phyloP scores from a whole-genome alignment of 768 basidiomycete genomes.

The Rubroboletus satanas region DNA sequence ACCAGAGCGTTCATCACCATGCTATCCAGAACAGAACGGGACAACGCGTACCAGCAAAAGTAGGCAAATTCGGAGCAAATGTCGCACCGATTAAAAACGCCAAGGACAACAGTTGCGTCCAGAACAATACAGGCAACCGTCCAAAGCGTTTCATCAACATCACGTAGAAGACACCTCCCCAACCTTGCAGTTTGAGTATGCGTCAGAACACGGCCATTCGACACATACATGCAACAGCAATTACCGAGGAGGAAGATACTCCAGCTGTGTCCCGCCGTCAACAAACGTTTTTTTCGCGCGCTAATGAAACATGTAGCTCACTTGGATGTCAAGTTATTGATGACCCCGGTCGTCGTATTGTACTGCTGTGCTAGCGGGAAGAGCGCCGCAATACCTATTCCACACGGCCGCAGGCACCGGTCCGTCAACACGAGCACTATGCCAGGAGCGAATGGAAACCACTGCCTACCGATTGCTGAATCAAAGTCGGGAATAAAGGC shows the following conservation, averaged over 20 bases:
- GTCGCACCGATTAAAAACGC: slow-evolving; percentile 50
- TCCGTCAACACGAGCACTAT: not conserved
- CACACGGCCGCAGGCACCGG: not conserved
- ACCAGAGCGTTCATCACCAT: not conserved
- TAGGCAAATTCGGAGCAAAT: slow-evolving; percentile 44
- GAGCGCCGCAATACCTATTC: slow-evolving; percentile 45
- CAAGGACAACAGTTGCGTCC: slow-evolving; percentile 38
- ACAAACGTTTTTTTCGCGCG: not conserved
- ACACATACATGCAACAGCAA: not conserved
- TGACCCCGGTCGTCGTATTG: slow-evolving; percentile 42
- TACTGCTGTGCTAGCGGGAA: slow-evolving; percentile 45
- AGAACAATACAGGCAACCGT: slow-evolving; percentile 30
- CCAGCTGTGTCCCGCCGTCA: slow-evolving; percentile 30
- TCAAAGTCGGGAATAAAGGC: slow-evolving; percentile 54
- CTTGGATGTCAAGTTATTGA: slow-evolving; percentile 51
- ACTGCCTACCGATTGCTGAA: slow-evolving; percentile 44
- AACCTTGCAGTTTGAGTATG: slow-evolving; percentile 14
- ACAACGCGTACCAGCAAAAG: slow-evolving; percentile 39
- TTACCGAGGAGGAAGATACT: slow-evolving; percentile 46
- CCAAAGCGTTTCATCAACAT: slow-evolving; percentile 31
- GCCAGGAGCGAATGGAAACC: too few species aligned
- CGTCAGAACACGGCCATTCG: slow-evolving; percentile 2
- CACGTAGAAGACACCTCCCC: slow-evolving; percentile 30
- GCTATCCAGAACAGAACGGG: not conserved
- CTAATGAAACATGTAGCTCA: slow-evolving; percentile 4